Percentiles rank a stretch among this genome's conserved stretches.
phyloP scores from a whole-genome alignment of 2,329 filamentous ascomycete species.

The Polychaeton citri region DNA sequence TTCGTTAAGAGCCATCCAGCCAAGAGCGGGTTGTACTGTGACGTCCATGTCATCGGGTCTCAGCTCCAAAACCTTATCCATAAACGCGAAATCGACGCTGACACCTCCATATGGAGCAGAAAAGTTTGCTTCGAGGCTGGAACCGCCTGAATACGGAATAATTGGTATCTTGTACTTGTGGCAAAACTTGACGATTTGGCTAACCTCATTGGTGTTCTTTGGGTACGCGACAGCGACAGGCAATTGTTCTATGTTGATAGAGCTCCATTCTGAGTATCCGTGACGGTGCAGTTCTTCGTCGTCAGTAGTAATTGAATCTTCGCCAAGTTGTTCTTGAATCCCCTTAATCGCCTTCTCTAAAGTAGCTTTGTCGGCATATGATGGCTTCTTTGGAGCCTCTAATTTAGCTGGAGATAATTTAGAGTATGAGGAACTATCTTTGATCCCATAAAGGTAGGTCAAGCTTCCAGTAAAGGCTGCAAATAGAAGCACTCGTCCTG shows the following conservation, averaged over 20 bases:
- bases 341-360: slow-evolving; percentile 45
- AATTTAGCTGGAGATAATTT: slow-evolving; percentile 5
- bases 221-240: slow-evolving; percentile 56
- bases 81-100: slow-evolving; percentile 77
- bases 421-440: slow-evolving; percentile 14
- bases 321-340: slow-evolving; percentile 38
- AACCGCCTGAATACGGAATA: slow-evolving; percentile 72
- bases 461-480: slow-evolving; percentile 37
- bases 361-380: slow-evolving; percentile 37
- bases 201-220: slow-evolving; percentile 50
- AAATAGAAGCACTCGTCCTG: slow-evolving; percentile 33
- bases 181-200: slow-evolving; percentile 55
- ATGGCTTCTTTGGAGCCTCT: slow-evolving; percentile 12
- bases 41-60: slow-evolving; percentile 86
- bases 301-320: slow-evolving; percentile 50
- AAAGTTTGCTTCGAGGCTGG: slow-evolving; percentile 81
- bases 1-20: slow-evolving; percentile 84
- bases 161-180: slow-evolving; percentile 69
- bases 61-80: slow-evolving; percentile 69
- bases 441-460: slow-evolving; percentile 39
- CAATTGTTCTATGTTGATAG: slow-evolving; percentile 49
- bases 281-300: slow-evolving; percentile 50
- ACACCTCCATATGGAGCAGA: slow-evolving; percentile 76
- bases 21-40: slow-evolving; percentile 78
- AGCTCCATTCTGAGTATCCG: slow-evolving; percentile 59